Conservation (phyloP, 495 filamentous ascomycete genomes). For the Penicillium chermesinum region DNA sequence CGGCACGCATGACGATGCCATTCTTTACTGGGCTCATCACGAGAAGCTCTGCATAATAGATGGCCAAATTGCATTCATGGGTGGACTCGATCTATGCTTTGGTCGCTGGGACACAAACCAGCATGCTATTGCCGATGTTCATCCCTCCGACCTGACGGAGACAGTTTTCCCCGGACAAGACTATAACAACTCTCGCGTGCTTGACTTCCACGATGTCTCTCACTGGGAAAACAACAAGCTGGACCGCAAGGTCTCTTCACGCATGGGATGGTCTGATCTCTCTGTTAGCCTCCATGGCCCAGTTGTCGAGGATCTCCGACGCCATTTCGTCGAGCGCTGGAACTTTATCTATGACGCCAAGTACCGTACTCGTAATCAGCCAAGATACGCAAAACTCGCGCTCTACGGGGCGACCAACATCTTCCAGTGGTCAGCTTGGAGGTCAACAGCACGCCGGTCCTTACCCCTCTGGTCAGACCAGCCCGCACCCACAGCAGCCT, state of each 20-base stretch:
- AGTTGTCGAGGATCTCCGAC: slow-evolving; percentile 68
- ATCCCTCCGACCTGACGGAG: slow-evolving; percentile 67
- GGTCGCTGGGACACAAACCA: slow-evolving; percentile 61
- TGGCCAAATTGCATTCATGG: slow-evolving; percentile 82
- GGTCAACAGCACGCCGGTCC: slow-evolving; percentile 16
- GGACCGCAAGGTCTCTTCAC: slow-evolving; percentile 67
- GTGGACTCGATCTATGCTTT: slow-evolving; percentile 58
- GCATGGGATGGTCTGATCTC: slow-evolving; percentile 95
- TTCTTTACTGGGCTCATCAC: slow-evolving; percentile 94
- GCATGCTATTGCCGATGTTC: slow-evolving; percentile 81
- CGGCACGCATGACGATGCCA: slow-evolving; percentile 71
- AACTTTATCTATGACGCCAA: slow-evolving; percentile 88
- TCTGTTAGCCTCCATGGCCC: slow-evolving; percentile 76
- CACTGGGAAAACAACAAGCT: slow-evolving; percentile 87
- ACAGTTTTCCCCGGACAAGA: slow-evolving; percentile 89
- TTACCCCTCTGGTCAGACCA: slow-evolving; percentile 14
- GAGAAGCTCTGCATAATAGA: slow-evolving; percentile 90
- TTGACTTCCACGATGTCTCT: slow-evolving; percentile 80
- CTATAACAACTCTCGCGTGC: slow-evolving; percentile 85
- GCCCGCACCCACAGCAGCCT: slow-evolving; percentile 10
- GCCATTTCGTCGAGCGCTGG: slow-evolving; percentile 85
- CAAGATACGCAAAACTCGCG: slow-evolving; percentile 55
- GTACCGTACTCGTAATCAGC: slow-evolving; percentile 61
- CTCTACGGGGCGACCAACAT: slow-evolving; percentile 31
- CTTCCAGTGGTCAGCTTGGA: slow-evolving; percentile 15